Conservation (phyloP, 2,329 filamentous ascomycete species). For the Botrytis paeoniae region DNA sequence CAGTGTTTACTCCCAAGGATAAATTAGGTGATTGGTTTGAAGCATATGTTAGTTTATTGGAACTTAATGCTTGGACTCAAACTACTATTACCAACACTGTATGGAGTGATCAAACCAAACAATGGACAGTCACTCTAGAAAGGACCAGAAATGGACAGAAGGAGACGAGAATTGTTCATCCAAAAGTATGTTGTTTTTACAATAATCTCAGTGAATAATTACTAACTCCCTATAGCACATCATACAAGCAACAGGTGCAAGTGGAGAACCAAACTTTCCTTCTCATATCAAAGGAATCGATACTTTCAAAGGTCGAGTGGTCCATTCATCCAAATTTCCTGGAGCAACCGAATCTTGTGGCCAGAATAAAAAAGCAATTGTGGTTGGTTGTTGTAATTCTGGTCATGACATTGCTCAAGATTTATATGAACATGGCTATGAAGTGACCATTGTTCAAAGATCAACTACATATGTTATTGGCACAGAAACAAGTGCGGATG, state of each 20-base stretch:
- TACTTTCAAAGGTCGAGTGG: constrained; percentile 55
- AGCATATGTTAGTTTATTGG: constrained; percentile 58
- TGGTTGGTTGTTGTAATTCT: constrained; percentile 67
- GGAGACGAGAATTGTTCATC: constrained; percentile 20
- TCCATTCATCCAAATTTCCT: constrained; percentile 59
- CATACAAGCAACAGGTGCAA: constrained; percentile 31
- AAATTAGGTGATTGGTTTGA: constrained; percentile 69
- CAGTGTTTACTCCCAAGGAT: constrained; percentile 68
- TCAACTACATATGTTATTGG: constrained; percentile 63
- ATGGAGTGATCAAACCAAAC: constrained; percentile 45
- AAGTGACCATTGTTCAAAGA: constrained; percentile 68
- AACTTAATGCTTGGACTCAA: constrained; percentile 63
- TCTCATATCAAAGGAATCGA: constrained; percentile 46
- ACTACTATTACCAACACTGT: constrained; percentile 47
- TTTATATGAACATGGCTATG: constrained; percentile 62
- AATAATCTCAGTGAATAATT: not conserved
- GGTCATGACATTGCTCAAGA: constrained; percentile 69
- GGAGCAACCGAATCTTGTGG: constrained; percentile 47
- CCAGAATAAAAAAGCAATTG: constrained; percentile 57
- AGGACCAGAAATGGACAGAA: constrained; percentile 36
- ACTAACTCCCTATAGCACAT: constrained; percentile 31
- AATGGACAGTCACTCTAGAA: constrained; percentile 55
- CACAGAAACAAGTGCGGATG: constrained; percentile 44
- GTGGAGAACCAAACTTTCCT: constrained; percentile 58
- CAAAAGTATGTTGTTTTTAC: constrained; percentile 19